Percentiles rank a stretch among this genome's conserved stretches.
Evolutionary conservation across 1,284 basidiomycete species (phyloP).

Genomic region (Trichosporon faecale): DNA sequence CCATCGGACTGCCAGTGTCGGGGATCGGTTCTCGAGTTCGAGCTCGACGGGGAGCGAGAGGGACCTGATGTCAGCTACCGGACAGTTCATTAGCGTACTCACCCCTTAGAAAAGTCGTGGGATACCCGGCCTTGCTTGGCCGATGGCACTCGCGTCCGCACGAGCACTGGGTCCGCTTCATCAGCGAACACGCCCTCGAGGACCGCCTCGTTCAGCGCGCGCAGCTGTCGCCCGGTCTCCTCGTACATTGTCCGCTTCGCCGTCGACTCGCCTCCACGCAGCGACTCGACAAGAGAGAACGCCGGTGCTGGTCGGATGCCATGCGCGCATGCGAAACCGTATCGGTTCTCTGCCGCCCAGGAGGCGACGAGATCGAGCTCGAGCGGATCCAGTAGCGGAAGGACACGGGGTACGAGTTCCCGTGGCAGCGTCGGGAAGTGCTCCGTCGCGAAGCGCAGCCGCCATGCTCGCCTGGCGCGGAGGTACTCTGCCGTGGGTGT

Average conservation of each 20-base stretch:
- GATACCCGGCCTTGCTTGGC: slow-evolving; percentile 46
- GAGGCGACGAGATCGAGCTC: slow-evolving; percentile 69
- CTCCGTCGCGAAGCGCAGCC: slow-evolving; percentile 46
- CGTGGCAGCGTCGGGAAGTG: slow-evolving; percentile 65
- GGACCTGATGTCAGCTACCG: slow-evolving; percentile 54
- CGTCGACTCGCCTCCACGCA: slow-evolving; percentile 60
- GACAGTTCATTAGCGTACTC: slow-evolving; percentile 31
- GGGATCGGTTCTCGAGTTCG: slow-evolving; percentile 60
- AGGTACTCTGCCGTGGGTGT: slow-evolving; percentile 25
- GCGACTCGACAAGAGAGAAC: slow-evolving; percentile 58
- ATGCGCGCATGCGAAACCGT: slow-evolving; percentile 62
- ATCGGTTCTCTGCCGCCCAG: slow-evolving; percentile 63
- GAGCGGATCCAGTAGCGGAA: slow-evolving; percentile 72
- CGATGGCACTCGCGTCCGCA: slow-evolving; percentile 24
- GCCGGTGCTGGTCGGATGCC: slow-evolving; percentile 65
- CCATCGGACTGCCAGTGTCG: slow-evolving; percentile 33
- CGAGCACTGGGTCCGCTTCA: slow-evolving; percentile 67
- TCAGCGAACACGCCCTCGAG: slow-evolving; percentile 69
- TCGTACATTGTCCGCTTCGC: slow-evolving; percentile 78
- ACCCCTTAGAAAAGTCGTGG: slow-evolving; percentile 70
- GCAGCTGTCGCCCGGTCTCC: slow-evolving; percentile 72
- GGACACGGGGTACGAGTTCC: slow-evolving; percentile 59
- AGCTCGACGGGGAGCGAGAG: slow-evolving; percentile 61
- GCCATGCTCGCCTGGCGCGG: slow-evolving; percentile 24
- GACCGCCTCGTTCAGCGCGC: slow-evolving; percentile 64